Conservation (phyloP, 352 stramenopile genomes). For the Phytophthora cryptogea region DNA sequence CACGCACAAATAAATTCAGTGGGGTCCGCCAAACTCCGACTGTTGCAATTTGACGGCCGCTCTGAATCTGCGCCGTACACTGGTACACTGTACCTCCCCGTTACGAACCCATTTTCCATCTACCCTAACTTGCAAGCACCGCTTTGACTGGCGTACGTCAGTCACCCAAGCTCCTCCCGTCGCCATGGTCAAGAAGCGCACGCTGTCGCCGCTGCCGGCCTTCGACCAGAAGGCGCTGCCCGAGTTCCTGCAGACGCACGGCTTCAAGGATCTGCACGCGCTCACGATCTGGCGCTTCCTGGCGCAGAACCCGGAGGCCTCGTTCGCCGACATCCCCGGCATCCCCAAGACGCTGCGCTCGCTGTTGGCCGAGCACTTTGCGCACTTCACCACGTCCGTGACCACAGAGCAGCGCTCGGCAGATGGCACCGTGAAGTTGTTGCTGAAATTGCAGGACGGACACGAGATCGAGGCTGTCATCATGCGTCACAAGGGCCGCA, state of each 20-base stretch:
- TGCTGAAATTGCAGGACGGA: conserved; percentile 88
- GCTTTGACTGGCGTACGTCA: neutral
- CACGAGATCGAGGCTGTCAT: conserved; percentile 97
- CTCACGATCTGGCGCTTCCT: conserved; percentile 80
- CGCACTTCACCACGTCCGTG: conserved; percentile 77
- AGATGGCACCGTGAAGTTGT: conserved; percentile 92
- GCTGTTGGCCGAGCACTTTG: conserved; percentile 72
- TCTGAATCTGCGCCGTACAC: neutral
- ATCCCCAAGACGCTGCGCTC: conserved; percentile 63
- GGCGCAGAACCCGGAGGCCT: conserved; percentile 56
- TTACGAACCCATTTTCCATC: neutral
- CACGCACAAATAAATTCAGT: too few species aligned
- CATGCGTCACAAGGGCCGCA: conserved; percentile 95
- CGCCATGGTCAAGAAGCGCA: conserved; percentile 86
- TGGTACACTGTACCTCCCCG: neutral
- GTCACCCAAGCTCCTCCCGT: neutral
- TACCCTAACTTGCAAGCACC: neutral
- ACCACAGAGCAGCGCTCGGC: conserved; percentile 77
- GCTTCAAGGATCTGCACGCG: conserved; percentile 79
- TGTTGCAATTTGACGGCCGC: neutral
- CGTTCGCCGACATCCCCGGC: conserved; percentile 63
- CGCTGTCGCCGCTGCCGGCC: conserved; percentile 67
- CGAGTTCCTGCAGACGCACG: conserved; percentile 59
- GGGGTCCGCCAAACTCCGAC: neutral
- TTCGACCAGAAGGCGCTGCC: conserved; percentile 78